Base-by-base conservation (phyloP, 2,329 filamentous ascomycete genomes). In the Hysterium pulicare region DNA sequence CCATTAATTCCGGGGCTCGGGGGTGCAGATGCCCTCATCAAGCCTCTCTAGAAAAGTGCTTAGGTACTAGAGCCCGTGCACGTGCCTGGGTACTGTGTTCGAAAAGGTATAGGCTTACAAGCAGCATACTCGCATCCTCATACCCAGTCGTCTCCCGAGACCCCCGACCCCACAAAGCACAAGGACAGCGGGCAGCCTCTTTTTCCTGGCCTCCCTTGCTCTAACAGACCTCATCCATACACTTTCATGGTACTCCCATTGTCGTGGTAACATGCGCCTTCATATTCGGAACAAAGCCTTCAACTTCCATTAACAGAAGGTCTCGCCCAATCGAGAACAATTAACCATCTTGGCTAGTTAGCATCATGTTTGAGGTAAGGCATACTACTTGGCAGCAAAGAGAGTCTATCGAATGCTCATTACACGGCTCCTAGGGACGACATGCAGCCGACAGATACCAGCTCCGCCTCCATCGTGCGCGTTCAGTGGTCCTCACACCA, bases 401-500 rank as follows among this genome's bases (percentile, higher is more conserved):
- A n/a, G n/a, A n/a, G n/a, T n/a, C n/a, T n/a, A n/a, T n/a, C n/a
- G n/a, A n/a, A n/a, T n/a, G n/a, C n/a, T n/a, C n/a, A n/a, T n/a
- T n/a, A n/a, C n/a, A n/a, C n/a, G n/a, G 26, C 35, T 28, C 35
- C 11, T 48, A 76, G 71, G 72, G 71, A 50, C 71, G 70, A 36
- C 79, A 85, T 59, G 84, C 83, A 31, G 80, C 83, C 63, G 83
- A 90, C 62, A 79, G 79, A 49, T 87, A 94, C 62, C 86, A 81
- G 50, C 76, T 95, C 38, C 86, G 90, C 48, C 75, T 87, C 50
- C 90, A 95, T 70, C 83, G 90, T 41, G 90, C 90, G 33, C 82
- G 86, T 47, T 90, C 86, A 19, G 86, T 95, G 23, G 75, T 93
- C 19, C 76, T 96, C 46, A 94, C 89, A 3, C 75, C 82, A 19